Percentiles rank a stretch among this genome's conserved stretches.
These are phyloP conservation scores for Sclerospora graminicola DNA, from an alignment of 352 stramenopile genomes.

Conservation along the genomic window DNA sequence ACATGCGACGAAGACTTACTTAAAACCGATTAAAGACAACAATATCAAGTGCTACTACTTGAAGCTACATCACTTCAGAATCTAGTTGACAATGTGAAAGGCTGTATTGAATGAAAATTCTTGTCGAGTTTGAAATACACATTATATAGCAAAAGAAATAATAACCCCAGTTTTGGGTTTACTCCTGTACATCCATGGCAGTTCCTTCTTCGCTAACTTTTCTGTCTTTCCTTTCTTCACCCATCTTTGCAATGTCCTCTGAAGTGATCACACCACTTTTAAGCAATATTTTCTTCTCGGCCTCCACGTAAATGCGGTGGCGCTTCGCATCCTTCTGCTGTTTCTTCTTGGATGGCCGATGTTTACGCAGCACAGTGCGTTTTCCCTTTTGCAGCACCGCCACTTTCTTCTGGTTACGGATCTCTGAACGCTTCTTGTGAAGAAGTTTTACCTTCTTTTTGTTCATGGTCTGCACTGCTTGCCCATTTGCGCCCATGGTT, in stretches of 20 bases:
- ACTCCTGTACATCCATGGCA: conserved; percentile 52
- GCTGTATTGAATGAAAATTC: too few relatives aligned
- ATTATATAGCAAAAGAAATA: too few relatives aligned
- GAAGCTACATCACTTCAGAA: too few relatives aligned
- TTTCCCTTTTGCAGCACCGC: conserved; percentile 42
- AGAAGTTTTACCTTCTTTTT: conserved; percentile 84
- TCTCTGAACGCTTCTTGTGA: conserved; percentile 71
- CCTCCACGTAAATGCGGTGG: conserved; percentile 53
- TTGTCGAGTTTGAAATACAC: too few relatives aligned
- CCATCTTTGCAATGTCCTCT: conserved; percentile 78
- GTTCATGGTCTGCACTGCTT: conserved; percentile 72
- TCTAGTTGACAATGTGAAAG: too few relatives aligned
- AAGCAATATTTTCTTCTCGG: conserved; percentile 69
- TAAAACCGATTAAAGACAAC: too few relatives aligned
- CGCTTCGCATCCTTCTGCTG: conserved; percentile 76
- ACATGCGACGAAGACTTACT: too few relatives aligned
- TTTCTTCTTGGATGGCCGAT: conserved; percentile 78
- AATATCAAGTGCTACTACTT: too few relatives aligned
- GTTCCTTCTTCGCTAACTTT: conserved; percentile 22
- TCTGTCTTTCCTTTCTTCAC: conserved; percentile 33
- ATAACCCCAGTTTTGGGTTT: too few relatives aligned
- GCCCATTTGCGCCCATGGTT: conserved; percentile 38
- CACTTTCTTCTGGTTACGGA: conserved; percentile 79
- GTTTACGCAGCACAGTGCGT: conserved; percentile 49
- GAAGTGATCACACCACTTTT: conserved; percentile 70